Base-by-base conservation (phyloP, 306 rosid genomes). In the Adenanthera pavonina region DNA sequence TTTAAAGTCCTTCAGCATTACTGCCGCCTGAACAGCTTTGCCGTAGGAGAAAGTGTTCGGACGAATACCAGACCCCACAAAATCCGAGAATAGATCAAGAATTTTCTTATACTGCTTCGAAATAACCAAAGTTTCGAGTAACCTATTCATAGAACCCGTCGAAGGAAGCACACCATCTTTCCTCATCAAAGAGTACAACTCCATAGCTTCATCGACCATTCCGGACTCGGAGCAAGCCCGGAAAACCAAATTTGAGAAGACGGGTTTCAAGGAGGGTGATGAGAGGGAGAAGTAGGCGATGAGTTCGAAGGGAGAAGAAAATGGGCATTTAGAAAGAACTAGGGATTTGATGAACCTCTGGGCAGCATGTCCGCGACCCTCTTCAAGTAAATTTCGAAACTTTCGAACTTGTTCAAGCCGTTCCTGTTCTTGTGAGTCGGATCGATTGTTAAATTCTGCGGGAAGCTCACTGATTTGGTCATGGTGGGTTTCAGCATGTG, bases 11-110 rank as follows among this genome's bases (percentile, higher is more conserved):
- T 84, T 90, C 69, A 88, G 60, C 89, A 87, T 92, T 14, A 90
- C 89, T 46, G 91, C 86, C 2, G 97, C 92, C 75, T 82, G 85
- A 76, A 94, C 78, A 19, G 90, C 92, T 83, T 89, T 94, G 4
- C 84, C 88, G 20, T 86, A 94, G 1, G 89, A 19, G 54, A 87
- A 83, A 46, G 20, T 56, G 84, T 87, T 88, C 1, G 89, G 95
- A 34, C 65, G 85, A 84, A 86, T 10, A 25, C 92, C 91, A 2
- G 84, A 86, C 76, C 80, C 92, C 8, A 84, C 83, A 75, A 85
- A 72, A 65, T 89, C 89, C 6, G 84, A 57, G 78, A 91, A 91
- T 38, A 92, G 52, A 38, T 79, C 49, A 1, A 94, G 86, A 0
- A 82, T 72, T 46, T 70, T 78, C 3, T 62, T 84, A 46, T 82